Evolutionary conservation across 1,284 basidiomycete genomes (phyloP).

Genomic region (Porogramme epimiltina): DNA sequence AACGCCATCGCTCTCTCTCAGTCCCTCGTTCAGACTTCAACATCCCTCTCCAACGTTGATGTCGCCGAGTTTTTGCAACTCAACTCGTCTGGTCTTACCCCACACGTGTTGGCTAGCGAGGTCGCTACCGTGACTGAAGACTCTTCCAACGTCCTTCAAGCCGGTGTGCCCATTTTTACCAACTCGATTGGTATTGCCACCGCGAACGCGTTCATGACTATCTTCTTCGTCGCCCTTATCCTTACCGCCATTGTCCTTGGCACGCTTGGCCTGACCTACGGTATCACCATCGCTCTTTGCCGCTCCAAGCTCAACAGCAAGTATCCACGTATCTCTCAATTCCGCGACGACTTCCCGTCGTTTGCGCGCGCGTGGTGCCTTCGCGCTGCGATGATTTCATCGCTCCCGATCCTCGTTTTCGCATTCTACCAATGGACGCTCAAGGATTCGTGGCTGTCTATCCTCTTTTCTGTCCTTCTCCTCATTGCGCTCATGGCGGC

Average conservation of each 20-base stretch:
- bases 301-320: slow-evolving; percentile 29
- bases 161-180: slow-evolving; percentile 81
- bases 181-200: slow-evolving; percentile 75
- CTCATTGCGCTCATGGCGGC: slow-evolving; percentile 56
- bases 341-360: slow-evolving; percentile 42
- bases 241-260: slow-evolving; percentile 57
- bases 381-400: slow-evolving; percentile 59
- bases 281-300: slow-evolving; percentile 38
- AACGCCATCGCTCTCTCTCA: not conserved
- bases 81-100: slow-evolving; percentile 1
- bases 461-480: slow-evolving; percentile 66
- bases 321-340: slow-evolving; percentile 30
- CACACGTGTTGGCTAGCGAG: slow-evolving; percentile 31
- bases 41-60: slow-evolving; percentile 22
- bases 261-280: slow-evolving; percentile 56
- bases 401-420: slow-evolving; percentile 76
- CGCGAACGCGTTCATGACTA: slow-evolving; percentile 83
- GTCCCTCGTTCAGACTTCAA: slow-evolving; percentile 10
- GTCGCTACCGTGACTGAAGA: slow-evolving; percentile 69
- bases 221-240: slow-evolving; percentile 74
- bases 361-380: slow-evolving; percentile 61
- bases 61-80: slow-evolving; percentile 16
- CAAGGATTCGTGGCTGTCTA: slow-evolving; percentile 81
- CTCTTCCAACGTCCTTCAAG: slow-evolving; percentile 67
- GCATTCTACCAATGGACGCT: slow-evolving; percentile 89